Evolutionary conservation across 2,329 filamentous ascomycete genomes (phyloP).

Genomic region (Furcasterigmium furcatum): DNA sequence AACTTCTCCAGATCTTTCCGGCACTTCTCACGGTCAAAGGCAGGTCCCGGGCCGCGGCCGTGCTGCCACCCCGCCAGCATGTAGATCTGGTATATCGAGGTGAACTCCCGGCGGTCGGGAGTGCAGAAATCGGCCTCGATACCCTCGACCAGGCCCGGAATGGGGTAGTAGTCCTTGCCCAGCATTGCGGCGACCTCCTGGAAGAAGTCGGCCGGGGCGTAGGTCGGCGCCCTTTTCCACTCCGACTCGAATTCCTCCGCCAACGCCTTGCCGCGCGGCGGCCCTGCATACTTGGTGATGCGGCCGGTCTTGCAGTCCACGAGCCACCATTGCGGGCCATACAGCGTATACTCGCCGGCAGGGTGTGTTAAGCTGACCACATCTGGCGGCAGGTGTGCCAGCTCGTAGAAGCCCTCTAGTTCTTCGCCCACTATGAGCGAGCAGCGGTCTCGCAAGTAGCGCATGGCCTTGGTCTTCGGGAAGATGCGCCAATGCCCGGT

Average conservation of each 20-base stretch:
- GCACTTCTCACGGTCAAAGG: conserved; percentile 1
- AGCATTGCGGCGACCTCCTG: neutral
- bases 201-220: neutral
- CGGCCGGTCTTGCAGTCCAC: conserved; percentile 1
- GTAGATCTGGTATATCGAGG: conserved; percentile 2
- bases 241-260: neutral
- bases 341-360: conserved; percentile 1
- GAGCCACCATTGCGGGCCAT: conserved; percentile 6
- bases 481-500: neutral
- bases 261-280: conserved; percentile 2
- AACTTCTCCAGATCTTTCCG: neutral
- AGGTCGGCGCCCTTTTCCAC: conserved; percentile 1
- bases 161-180: conserved; percentile 3
- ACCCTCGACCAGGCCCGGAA: neutral
- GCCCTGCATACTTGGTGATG: conserved; percentile 2
- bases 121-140: conserved; percentile 3
- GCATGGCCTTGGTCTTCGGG: conserved; percentile 1
- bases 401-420: conserved; percentile 3
- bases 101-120: neutral
- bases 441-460: conserved; percentile 1
- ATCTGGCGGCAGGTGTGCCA: conserved; percentile 1
- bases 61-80: conserved; percentile 3
- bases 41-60: neutral
- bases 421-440: neutral
- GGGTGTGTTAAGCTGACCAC: conserved; percentile 3